Conservation (phyloP, 352 stramenopile genomes). For the Aphanomyces astaci region DNA sequence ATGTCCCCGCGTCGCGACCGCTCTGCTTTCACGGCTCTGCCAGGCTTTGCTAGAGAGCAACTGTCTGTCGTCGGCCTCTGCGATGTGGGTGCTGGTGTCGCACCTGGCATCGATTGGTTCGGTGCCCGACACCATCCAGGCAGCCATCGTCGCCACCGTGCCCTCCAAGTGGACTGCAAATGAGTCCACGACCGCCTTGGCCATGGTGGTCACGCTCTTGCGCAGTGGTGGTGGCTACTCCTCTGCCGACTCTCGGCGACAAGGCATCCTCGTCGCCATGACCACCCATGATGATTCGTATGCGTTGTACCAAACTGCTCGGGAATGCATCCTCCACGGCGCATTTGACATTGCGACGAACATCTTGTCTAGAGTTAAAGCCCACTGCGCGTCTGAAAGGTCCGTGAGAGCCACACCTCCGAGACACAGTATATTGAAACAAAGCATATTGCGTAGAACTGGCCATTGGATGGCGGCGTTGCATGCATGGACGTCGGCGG, state of each 20-base stretch:
- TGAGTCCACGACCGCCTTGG: neutral
- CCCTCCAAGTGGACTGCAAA: neutral
- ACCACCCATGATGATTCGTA: neutral
- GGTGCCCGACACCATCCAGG: neutral
- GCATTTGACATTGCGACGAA: neutral
- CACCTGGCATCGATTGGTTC: neutral
- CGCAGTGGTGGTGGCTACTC: too few relatives aligned
- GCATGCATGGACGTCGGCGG: neutral
- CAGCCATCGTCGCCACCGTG: neutral
- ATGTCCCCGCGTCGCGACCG: neutral
- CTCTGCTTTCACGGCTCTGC: neutral
- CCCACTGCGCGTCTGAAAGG: neutral
- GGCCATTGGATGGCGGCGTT: neutral
- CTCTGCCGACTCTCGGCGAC: too few relatives aligned
- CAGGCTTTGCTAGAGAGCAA: neutral
- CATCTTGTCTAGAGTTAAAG: neutral
- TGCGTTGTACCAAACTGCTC: neutral
- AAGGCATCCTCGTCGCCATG: too few relatives aligned
- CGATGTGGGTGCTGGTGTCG: constrained; percentile 13
- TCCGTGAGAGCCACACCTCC: neutral
- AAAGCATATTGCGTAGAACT: neutral
- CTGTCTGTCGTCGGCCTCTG: neutral
- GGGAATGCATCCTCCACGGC: constrained; percentile 15
- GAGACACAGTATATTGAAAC: neutral
- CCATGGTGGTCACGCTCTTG: neutral